These are phyloP conservation scores for Tetrahymena thermophila DNA, from an alignment of 73 alveolate species.

Conservation along the genomic window DNA sequence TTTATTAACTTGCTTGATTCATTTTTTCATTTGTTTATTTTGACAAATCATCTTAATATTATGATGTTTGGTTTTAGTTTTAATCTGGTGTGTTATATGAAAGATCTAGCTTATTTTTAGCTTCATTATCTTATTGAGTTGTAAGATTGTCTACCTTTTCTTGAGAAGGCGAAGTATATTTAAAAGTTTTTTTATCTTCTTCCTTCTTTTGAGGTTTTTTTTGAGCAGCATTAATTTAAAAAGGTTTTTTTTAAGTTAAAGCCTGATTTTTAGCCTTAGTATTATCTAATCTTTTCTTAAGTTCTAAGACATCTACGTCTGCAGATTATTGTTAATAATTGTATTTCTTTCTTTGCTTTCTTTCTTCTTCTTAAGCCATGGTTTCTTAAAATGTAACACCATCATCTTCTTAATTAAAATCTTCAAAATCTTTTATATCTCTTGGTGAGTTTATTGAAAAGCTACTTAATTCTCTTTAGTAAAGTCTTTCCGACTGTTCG, in stretches of 20 bases:
- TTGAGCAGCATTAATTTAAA: not conserved
- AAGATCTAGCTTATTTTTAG: not conserved
- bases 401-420: not conserved
- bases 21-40: not conserved
- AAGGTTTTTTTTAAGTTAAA: not conserved
- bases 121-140: not conserved
- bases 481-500: constrained; percentile 7
- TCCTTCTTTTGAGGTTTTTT: not conserved
- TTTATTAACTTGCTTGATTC: not conserved
- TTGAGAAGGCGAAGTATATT: not conserved
- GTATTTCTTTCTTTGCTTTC: not conserved
- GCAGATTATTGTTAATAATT: not conserved
- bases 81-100: not conserved
- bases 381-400: not conserved
- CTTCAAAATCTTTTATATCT: not conserved
- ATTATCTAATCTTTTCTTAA: not conserved
- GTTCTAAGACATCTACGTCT: not conserved
- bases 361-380: not conserved
- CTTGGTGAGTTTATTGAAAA: not conserved
- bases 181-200: not conserved
- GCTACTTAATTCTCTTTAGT: constrained; percentile 13
- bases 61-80: not conserved
- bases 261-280: not conserved
- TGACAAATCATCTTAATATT: not conserved
- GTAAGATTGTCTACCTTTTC: not conserved